Base-by-base conservation (phyloP, 1,284 basidiomycete genomes). In the Paramarasmius palmivorus region DNA sequence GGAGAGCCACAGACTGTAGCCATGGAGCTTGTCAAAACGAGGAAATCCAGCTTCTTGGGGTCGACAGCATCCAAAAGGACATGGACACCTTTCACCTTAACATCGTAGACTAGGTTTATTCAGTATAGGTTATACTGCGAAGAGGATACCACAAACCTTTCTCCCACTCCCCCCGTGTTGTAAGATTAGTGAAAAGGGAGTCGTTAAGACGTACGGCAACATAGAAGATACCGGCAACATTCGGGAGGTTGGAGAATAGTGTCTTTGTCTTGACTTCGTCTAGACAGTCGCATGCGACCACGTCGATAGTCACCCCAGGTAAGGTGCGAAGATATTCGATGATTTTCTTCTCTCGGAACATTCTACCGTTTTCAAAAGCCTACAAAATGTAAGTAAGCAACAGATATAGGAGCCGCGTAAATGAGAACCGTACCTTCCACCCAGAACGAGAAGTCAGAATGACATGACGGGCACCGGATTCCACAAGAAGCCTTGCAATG, bases 131-230 rank as follows among this genome's bases (percentile, higher is more conserved):
- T 23, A 26, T 8, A 32, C 8, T 2, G 6, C 2, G 1, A 17
- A 19, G 12, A 8, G n/a, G n/a, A 32, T 12, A 3, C 25, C 15
- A 46, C 14, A 34, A 42, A 59, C 59, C 59, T 50, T 35, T 55
- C 34, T 51, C 52, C 59, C 59, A 61, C 34, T 59, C 53, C 14
- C 58, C 46, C 20, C 50, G 51, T 5, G 56, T 44, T 2, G 19
- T 56, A 23, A 61, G 29, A 40, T 58, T 61, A 20, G 51, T 26
- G 53, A 59, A 59, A 4, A 58, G 44, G 15, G 46, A 29, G 47
- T 61, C 60, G 22, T 58, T 57, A 35, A 61, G 55, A 12, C 41
- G 38, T 10, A 57, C 59, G 39, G 60, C 48, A n/a, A 61, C 22
- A 48, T 58, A 56, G 52, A 61, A 61, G 26, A 61, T 41, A 14